Percentiles rank a stretch among this genome's conserved stretches.
Evolutionary conservation across 495 filamentous ascomycete genomes (phyloP).

Genomic region (Hypoxylon crocopeplum): DNA sequence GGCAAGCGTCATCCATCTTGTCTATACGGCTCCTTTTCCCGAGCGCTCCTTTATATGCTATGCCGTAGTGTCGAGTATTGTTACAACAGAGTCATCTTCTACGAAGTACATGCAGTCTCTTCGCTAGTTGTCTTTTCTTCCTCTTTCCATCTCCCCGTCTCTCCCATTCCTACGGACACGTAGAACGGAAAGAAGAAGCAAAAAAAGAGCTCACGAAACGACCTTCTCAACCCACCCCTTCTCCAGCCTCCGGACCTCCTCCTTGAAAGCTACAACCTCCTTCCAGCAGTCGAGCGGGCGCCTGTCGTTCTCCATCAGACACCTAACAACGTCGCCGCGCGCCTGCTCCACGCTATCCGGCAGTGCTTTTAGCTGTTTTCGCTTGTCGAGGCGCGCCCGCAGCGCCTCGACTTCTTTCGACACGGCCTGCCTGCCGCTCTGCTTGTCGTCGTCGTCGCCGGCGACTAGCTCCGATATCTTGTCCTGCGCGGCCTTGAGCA

Average conservation of each 20-base stretch:
- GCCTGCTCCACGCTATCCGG: constrained; percentile 73
- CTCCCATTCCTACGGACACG: background rate
- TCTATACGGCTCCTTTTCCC: constrained; percentile 36
- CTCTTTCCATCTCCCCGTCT: background rate
- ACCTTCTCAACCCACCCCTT: constrained; percentile 86
- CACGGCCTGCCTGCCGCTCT: constrained; percentile 47
- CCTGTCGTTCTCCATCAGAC: constrained; percentile 83
- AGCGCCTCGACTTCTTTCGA: constrained; percentile 76
- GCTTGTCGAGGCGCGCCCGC: constrained; percentile 72
- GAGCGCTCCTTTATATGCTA: constrained; percentile 32
- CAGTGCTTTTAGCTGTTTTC: constrained; percentile 71
- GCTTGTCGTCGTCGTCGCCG: constrained; percentile 17
- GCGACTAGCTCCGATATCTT: constrained; percentile 56
- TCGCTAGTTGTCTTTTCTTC: background rate
- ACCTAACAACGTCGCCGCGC: constrained; percentile 77
- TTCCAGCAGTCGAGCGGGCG: constrained; percentile 94
- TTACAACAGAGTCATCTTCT: constrained; percentile 33
- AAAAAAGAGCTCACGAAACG: constrained; percentile 60
- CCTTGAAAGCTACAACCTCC: constrained; percentile 90
- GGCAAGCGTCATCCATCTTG: constrained; percentile 13
- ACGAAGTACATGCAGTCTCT: no score
- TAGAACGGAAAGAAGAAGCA: no score
- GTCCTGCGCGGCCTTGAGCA: constrained; percentile 68
- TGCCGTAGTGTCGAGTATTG: constrained; percentile 37
- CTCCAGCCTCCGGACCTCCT: constrained; percentile 84